Conservation (phyloP, 306 rosid species). For the Crataegus laevigata region DNA sequence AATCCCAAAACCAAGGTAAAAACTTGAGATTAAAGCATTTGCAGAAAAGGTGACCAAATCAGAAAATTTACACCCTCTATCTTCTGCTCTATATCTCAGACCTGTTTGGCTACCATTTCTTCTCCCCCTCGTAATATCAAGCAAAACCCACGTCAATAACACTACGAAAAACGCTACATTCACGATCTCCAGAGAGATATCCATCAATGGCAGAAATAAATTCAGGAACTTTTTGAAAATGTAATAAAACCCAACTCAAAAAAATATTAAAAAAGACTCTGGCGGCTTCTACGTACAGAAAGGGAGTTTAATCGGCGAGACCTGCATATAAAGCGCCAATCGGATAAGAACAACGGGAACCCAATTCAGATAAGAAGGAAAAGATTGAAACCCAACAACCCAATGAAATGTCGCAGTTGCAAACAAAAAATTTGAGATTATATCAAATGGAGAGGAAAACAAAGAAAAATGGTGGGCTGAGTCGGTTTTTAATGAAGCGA, state of each 20-base stretch:
- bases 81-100: constrained; percentile 3
- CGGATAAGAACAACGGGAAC: not conserved
- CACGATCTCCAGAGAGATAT: constrained; percentile 24
- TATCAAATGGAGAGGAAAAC: not conserved
- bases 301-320: not conserved
- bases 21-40: constrained; percentile 30
- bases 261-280: not conserved
- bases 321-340: not conserved
- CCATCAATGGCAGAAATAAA: constrained; percentile 14
- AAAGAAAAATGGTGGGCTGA: not conserved
- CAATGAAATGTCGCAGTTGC: not conserved
- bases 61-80: constrained; percentile 8
- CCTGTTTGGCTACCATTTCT: not conserved
- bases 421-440: not conserved
- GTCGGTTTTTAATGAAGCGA: not conserved
- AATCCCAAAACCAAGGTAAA: constrained; percentile 37
- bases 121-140: constrained; percentile 29
- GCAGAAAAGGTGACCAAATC: constrained; percentile 18
- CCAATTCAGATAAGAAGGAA: not conserved
- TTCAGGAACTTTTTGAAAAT: not conserved
- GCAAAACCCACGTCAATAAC: constrained; percentile 50
- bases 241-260: not conserved
- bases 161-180: constrained; percentile 42
- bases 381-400: not conserved
- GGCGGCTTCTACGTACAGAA: not conserved